These are phyloP conservation scores for Batkoa obscura DNA, from an alignment of 371 early-diverging fungal genomes.

Conservation along the genomic window DNA sequence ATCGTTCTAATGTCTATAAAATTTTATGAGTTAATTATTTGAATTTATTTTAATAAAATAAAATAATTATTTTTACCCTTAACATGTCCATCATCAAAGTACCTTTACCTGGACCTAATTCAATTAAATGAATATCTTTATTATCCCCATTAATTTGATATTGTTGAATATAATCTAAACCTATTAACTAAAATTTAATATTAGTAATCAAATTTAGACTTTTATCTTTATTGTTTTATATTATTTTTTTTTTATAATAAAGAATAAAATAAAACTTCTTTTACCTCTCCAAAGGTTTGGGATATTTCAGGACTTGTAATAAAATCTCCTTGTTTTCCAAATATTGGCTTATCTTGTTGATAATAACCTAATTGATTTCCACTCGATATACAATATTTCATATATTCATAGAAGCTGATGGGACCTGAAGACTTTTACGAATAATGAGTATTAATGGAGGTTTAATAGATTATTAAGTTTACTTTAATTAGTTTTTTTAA, in stretches of 20 bases:
- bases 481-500: no score
- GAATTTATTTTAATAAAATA: not conserved
- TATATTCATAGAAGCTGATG: conserved; percentile 69
- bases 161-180: conserved; percentile 57
- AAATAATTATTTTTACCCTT: conserved; percentile 23
- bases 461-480: no score
- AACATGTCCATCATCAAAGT: conserved; percentile 86
- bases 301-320: conserved; percentile 90
- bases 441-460: no score
- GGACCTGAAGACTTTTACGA: conserved; percentile 40
- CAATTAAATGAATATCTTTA: conserved; percentile 44
- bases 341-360: conserved; percentile 60
- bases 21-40: not conserved
- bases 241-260: conserved; percentile 5
- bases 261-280: not conserved
- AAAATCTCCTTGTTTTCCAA: conserved; percentile 89
- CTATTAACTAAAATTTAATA: conserved; percentile 27
- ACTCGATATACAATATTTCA: conserved; percentile 68
- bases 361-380: conserved; percentile 81
- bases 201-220: conserved; percentile 8
- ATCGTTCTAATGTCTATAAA: conserved; percentile 24
- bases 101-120: conserved; percentile 89
- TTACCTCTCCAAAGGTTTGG: conserved; percentile 92
- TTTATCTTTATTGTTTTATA: not conserved
- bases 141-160: conserved; percentile 46